Evolutionary conservation across 2,329 filamentous ascomycete genomes (phyloP).

Genomic region (Acephala macrosclerotiorum): DNA sequence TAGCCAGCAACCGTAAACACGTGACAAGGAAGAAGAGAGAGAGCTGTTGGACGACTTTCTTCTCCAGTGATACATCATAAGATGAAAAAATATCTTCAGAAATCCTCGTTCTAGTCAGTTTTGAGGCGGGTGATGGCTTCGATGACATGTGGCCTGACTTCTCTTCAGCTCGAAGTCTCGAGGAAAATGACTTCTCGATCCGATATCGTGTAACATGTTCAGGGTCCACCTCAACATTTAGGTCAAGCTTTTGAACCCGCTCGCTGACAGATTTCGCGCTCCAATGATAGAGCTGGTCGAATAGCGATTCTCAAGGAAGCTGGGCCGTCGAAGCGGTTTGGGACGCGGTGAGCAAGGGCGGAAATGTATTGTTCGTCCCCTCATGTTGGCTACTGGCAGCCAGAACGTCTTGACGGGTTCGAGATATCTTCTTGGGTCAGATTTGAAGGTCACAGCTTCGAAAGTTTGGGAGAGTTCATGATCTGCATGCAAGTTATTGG

Average conservation of each 20-base stretch:
- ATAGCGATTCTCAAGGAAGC: not conserved
- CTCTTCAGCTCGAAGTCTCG: not conserved
- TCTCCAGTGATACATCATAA: not conserved
- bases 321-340: constrained; percentile 1
- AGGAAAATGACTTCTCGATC: not conserved
- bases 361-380: not conserved
- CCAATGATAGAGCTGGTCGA: not conserved
- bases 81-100: not conserved
- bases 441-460: not conserved
- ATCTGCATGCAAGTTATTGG: constrained; percentile 1
- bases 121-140: not conserved
- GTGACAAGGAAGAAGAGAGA: not conserved
- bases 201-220: not conserved
- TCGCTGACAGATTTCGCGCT: not conserved
- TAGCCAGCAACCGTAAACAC: constrained; percentile 1
- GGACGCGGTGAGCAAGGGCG: not conserved
- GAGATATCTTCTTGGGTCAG: not conserved
- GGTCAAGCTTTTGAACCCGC: not conserved
- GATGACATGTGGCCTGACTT: not conserved
- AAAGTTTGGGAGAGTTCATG: not conserved
- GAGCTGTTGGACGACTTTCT: not conserved
- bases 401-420: too few relatives aligned
- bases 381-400: not conserved
- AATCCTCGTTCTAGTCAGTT: not conserved
- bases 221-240: not conserved